These are phyloP conservation scores for Trichosporon coremiiforme DNA, from an alignment of 1,284 basidiomycete genomes.

Conservation along the genomic window DNA sequence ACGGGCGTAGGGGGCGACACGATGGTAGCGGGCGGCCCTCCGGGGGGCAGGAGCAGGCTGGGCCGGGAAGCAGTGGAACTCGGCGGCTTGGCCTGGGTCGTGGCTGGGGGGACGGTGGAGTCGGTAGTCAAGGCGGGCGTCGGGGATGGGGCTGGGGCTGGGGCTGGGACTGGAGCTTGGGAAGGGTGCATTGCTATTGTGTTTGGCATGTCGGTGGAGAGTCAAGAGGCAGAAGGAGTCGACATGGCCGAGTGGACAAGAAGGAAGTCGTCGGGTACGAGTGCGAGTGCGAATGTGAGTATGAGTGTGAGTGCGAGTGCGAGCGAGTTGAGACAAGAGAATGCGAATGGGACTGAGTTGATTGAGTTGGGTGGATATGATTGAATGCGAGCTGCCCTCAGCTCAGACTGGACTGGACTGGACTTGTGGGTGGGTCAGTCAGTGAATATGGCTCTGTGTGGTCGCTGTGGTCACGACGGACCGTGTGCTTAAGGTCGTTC, in stretches of 20 bases:
- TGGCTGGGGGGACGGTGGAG: neutral
- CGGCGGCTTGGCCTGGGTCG: neutral
- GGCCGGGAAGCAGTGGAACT: constrained; percentile 3
- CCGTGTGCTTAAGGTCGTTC: neutral
- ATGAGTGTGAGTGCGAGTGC: neutral
- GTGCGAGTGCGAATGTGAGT: no score
- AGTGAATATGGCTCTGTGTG: no score
- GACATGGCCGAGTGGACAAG: neutral
- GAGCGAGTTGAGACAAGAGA: neutral
- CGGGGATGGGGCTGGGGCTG: no score
- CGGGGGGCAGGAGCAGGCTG: constrained; percentile 12
- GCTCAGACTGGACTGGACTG: neutral
- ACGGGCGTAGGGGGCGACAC: constrained; percentile 23
- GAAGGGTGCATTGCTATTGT: neutral
- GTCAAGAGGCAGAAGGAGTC: neutral
- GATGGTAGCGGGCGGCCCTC: constrained; percentile 10
- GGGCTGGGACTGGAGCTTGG: no score
- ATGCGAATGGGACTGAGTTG: neutral
- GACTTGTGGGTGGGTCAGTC: no score
- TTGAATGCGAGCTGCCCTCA: no score
- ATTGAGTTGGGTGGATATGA: constrained; percentile 1
- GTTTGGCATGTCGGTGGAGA: neutral
- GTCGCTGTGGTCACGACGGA: neutral
- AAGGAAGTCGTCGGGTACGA: no score
- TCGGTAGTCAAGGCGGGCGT: neutral